A percentile compares a stretch with the other conserved stretches of the same genome.
These are phyloP conservation scores for Oehlia diaphana DNA, from an alignment of 192 early-diverging fungal genomes.

Conservation along the genomic window DNA sequence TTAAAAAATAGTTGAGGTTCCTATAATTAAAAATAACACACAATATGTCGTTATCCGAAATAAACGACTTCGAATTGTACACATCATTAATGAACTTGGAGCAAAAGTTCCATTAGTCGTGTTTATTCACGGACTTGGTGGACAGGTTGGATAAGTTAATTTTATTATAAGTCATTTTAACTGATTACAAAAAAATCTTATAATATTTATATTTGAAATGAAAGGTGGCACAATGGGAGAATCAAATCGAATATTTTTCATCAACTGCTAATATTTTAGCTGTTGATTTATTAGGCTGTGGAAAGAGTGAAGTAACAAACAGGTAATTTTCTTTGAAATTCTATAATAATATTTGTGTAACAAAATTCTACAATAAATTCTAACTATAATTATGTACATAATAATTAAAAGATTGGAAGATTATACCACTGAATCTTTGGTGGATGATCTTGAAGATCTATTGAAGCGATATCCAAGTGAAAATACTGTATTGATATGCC, in stretches of 20 bases:
- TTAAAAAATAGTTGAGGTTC: background rate
- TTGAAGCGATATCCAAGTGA: conserved; percentile 48
- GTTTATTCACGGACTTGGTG: conserved; percentile 61
- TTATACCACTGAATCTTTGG: conserved; percentile 50
- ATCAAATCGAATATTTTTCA: conserved; percentile 57
- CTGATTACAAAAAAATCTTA: background rate
- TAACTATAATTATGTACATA: too few species aligned
- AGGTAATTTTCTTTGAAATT: conserved; percentile 37
- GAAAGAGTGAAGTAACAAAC: conserved; percentile 49
- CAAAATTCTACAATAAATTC: background rate
- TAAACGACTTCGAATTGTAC: conserved; percentile 50
- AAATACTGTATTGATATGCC: conserved; percentile 51
- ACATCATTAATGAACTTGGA: conserved; percentile 55
- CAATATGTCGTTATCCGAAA: conserved; percentile 51
- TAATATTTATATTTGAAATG: background rate
- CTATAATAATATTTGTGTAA: background rate
- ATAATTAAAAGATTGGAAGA: conserved; percentile 37
- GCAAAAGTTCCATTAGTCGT: conserved; percentile 54
- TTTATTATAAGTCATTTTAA: background rate
- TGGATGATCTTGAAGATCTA: conserved; percentile 45
- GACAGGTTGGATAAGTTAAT: conserved; percentile 46
- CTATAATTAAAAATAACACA: conserved; percentile 15
- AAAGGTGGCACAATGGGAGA: conserved; percentile 55
- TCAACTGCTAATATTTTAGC: conserved; percentile 52
- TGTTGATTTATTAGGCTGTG: conserved; percentile 56